Base-by-base conservation (phyloP, 257 asterid species). In the Solanum virginianum region DNA sequence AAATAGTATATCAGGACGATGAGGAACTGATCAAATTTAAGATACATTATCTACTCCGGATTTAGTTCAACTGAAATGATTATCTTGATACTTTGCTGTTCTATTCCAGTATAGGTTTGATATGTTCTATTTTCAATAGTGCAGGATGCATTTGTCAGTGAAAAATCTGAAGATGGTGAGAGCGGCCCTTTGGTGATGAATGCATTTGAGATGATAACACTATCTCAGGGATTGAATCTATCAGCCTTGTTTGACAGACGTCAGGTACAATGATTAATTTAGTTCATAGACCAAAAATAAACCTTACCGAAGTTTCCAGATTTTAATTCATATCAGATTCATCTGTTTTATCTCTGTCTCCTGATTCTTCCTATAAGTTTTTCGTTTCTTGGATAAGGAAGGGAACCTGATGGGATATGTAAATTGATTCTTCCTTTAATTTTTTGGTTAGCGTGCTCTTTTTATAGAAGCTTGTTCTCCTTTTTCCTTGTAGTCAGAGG, bases 181-280 rank as follows among this genome's bases (percentile, higher is more conserved):
- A 86, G 54, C 85, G 97, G 98, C 83, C 99, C 99, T 62, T 89
- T 94, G 87, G 83, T 92, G 80, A 95, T 97, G 98, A 97, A 97
- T 89, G 99, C 99, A 20, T 95, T 97, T 90, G 98, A 95, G 92
- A 94, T 97, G 98, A 97, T 97, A 75, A 94, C 99, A 68, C 93
- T 97, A 75, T 97, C 99, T 81, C 99, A 97, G 88, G 99, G 99
- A 84, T 88, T 97, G 88, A 94, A 97, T 90, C 91, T 97, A 82
- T 95, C 98, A 22, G 94, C 98, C 69, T 90, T 97, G 91, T 97
- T 97, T 91, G 99, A 97, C 85, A 90, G 98, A 91, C 95, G 94
- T 71, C 98, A 93, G 97, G 98, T 95, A 91, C 74, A 70, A 57
- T 41, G 26, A 57, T 49, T 75, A 75, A 75, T 79, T 79, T 79